Evolutionary conservation across 2,329 filamentous ascomycete species (phyloP).

Genomic region (Cladophialophora yegresii): DNA sequence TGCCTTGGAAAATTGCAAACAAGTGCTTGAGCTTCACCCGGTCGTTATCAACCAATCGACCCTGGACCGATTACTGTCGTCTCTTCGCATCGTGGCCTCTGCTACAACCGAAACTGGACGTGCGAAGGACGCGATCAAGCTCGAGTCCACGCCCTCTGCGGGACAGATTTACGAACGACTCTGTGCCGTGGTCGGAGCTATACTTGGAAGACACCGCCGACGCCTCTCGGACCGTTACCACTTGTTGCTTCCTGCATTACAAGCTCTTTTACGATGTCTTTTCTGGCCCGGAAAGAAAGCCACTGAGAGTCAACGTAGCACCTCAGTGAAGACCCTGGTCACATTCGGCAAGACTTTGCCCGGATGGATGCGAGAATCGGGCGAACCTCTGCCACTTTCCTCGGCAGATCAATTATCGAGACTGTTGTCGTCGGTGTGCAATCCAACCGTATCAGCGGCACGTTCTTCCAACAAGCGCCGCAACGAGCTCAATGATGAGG

Average conservation of each 20-base stretch:
- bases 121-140: neutral
- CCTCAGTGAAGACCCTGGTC: constrained; percentile 8
- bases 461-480: constrained; percentile 43
- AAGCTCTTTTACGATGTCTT: constrained; percentile 57
- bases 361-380: constrained; percentile 32
- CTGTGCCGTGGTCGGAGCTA: constrained; percentile 55
- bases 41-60: constrained; percentile 50
- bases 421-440: constrained; percentile 62
- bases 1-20: constrained; percentile 44
- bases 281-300: constrained; percentile 47
- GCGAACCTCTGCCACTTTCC: constrained; percentile 39
- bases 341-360: constrained; percentile 32
- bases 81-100: constrained; percentile 44
- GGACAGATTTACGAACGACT: constrained; percentile 55
- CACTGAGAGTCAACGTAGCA: constrained; percentile 7
- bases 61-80: constrained; percentile 47
- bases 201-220: constrained; percentile 60
- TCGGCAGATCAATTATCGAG: constrained; percentile 55
- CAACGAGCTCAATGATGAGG: constrained; percentile 56
- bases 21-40: constrained; percentile 46
- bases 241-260: constrained; percentile 58
- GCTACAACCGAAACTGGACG: constrained; percentile 26
- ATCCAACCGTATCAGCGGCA: constrained; percentile 61
- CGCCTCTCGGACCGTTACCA: constrained; percentile 63
- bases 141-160: constrained; percentile 9